Evolutionary conservation across 305 asterid species (phyloP), one percentile per base, ranked within the genome.

Genomic region (Plantago lanceolata): DNA sequence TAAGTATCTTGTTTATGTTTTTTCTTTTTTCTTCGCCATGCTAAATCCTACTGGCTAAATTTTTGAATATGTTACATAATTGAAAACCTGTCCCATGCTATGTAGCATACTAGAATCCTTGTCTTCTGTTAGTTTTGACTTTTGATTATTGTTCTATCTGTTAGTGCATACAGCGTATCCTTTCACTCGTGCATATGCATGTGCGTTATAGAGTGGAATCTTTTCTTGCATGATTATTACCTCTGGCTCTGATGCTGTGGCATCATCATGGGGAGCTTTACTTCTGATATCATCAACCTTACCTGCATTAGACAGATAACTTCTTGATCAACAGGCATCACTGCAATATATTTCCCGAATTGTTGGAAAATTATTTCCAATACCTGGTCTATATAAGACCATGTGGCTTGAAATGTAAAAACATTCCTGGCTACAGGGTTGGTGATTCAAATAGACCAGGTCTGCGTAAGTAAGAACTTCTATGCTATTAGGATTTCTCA

Each of bases 221-320:
- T 21, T 13, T 26, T 24, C 15, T 61, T 19, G 44, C 17, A 0
- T 26, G 24, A 29, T 6, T 19, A 14, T 16, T 59, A 80, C 85
- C 81, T 75, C 60, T 18, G 75, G 21, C 81, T 75, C 60, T 18
- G 75, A 18, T 51, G 75, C 31, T 19, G 11, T 13, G 3, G 62
- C 33, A 37, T 65, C 73, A 8, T 31, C 57, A 33, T 16, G 24
- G 17, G 67, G 50, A 51, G 52, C 58, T 9, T 47, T 31, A 37
- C 20, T 58, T 28, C 63, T 47, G 8, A 60, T 52, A 53, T 24
- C 59, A 24, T 57, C 70, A 21, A 29, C 45, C 5, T 15, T 17
- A 60, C 57, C 86, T 78, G 80, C 71, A 67, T 55, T 12, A 40
- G 12, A 8, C 5, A n/a, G n/a, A n/a, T 9, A 53, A 26, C n/a